A percentile compares a stretch with the other conserved stretches of the same genome.
Evolutionary conservation across 2,329 filamentous ascomycete genomes (phyloP).

Genomic region (Botrytis fabae): DNA sequence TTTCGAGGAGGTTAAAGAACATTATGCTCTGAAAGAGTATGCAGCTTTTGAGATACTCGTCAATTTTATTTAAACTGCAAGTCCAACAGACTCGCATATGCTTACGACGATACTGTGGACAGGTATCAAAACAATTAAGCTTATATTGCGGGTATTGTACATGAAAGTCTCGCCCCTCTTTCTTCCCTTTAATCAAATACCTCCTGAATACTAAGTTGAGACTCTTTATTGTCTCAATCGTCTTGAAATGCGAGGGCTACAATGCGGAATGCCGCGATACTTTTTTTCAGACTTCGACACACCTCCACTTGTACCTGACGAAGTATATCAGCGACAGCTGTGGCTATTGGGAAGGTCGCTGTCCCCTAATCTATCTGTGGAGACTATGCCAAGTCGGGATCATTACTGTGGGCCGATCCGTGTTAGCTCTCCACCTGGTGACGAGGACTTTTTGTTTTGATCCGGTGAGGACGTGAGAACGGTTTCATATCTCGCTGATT

Average conservation of each 20-base stretch:
- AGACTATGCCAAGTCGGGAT: slow-evolving; percentile 15
- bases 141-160: slow-evolving; percentile 4
- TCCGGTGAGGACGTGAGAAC: background rate
- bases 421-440: slow-evolving; percentile 8
- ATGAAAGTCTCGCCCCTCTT: background rate
- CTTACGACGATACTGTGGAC: background rate
- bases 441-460: background rate
- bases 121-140: background rate
- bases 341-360: background rate
- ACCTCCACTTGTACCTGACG: background rate
- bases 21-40: background rate
- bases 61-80: background rate
- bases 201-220: background rate
- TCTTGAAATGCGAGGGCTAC: too few relatives aligned
- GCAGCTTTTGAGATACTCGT: background rate
- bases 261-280: background rate
- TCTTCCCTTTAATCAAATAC: background rate
- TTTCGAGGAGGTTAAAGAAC: background rate
- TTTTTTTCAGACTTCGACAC: background rate
- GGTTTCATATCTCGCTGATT: background rate
- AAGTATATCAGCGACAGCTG: background rate
- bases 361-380: background rate
- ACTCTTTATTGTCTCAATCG: background rate
- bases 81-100: background rate
- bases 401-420: slow-evolving; percentile 4